Evolutionary conservation across 148 eudicot genomes (phyloP).

Genomic region (Limonium bicolor): DNA sequence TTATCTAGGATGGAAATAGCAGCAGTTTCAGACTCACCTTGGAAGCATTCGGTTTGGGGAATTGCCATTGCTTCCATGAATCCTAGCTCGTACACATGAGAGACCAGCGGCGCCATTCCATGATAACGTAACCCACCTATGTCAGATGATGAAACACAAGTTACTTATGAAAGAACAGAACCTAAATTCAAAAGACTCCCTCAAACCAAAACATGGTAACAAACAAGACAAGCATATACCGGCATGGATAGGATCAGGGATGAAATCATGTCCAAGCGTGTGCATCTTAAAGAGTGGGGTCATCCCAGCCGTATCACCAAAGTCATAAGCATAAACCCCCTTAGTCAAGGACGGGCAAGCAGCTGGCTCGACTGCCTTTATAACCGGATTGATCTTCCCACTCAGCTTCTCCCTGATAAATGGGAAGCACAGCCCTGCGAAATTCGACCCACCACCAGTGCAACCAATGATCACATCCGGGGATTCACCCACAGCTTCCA

Average conservation of each 20-base stretch:
- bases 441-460: slow-evolving; percentile 95
- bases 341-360: slow-evolving; percentile 91
- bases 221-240: slow-evolving; percentile 21
- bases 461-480: slow-evolving; percentile 94
- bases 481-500: slow-evolving; percentile 84
- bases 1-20: no score
- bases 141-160: background rate
- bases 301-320: slow-evolving; percentile 91
- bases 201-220: background rate
- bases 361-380: slow-evolving; percentile 81
- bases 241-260: slow-evolving; percentile 97
- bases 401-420: slow-evolving; percentile 71
- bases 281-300: slow-evolving; percentile 98
- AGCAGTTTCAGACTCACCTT: no score
- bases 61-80: slow-evolving; percentile 77
- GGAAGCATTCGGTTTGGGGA: slow-evolving; percentile 88
- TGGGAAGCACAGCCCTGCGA: slow-evolving; percentile 82
- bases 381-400: slow-evolving; percentile 74
- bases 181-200: background rate
- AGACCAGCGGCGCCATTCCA: slow-evolving; percentile 94
- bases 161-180: background rate
- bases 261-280: slow-evolving; percentile 90
- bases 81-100: slow-evolving; percentile 83
- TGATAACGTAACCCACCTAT: slow-evolving; percentile 91
- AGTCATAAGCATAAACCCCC: slow-evolving; percentile 91